Base-by-base conservation (phyloP, 2,329 filamentous ascomycete species). In the Xylaria digitata region DNA sequence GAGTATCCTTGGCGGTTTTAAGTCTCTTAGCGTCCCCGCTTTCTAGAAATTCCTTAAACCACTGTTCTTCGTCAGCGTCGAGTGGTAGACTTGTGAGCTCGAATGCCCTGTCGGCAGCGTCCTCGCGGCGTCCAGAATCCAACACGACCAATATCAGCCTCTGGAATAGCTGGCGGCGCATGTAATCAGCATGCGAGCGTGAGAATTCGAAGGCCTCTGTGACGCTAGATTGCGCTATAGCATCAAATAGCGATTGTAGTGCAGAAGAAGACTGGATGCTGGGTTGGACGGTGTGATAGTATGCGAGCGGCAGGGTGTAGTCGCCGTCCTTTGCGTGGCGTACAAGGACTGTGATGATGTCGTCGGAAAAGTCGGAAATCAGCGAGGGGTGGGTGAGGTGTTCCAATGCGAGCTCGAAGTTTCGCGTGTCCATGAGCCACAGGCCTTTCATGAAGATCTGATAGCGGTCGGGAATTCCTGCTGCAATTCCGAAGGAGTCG, bases 381-480 rank as follows among this genome's bases (percentile, higher is more conserved):
- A 96, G 84, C 1, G 91, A 92, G 0, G 93, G 93, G 73, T 96
- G 90, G 3, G 92, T 90, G 15, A 97, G 86, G 76, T 90, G 89
- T 72, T 93, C 89, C 32, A 96, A 83, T 2, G 93, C 92, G 70
- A 82, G 80, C 86, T 85, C 81, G 74, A 92, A 94, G 63, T 93
- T 84, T 50, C 89, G 82, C 49, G 87, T 86, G 75, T 97, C 93
- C 77, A 97, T 83, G 73, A 91, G 84, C 92, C 93, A 96, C 9
- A 96, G 81, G 0, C 93, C 93, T 72, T 91, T 89, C 80, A 96
- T 93, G 73, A 94, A 92, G 52, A 92, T 88, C 78, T 90, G 88
- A 78, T 95, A 96, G 71, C 90, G 92, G 62, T 85, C 84, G 1
- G 93, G 92, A 58, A 96, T 84, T 69, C 90, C 89, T 5, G 88